A percentile compares a stretch with the other conserved stretches of the same genome.
phyloP scores from a whole-genome alignment of 345 rosid species.

The Euphorbia lathyris region DNA sequence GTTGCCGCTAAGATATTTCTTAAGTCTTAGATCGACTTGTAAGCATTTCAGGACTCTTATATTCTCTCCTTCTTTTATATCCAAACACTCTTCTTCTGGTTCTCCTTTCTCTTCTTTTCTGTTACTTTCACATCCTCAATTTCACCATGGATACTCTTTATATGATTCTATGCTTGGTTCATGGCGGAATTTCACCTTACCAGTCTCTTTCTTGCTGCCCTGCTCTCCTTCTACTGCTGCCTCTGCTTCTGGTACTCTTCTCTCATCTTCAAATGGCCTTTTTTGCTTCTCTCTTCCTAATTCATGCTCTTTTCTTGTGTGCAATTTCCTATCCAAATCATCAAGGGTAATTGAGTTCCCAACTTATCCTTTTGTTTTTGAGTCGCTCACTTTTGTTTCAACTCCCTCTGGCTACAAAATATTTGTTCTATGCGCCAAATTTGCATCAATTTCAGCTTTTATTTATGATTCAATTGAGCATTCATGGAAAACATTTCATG shows the following conservation, averaged over 20 bases:
- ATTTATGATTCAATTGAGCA: constrained; percentile 53
- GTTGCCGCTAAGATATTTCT: constrained; percentile 53
- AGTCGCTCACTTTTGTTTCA: constrained; percentile 59
- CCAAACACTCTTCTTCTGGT: constrained; percentile 43
- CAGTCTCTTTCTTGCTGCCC: constrained; percentile 35
- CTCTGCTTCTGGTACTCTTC: constrained; percentile 32
- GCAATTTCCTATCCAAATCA: constrained; percentile 62
- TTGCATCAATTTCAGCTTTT: constrained; percentile 37
- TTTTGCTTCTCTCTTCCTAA: constrained; percentile 55
- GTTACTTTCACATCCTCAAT: constrained; percentile 75
- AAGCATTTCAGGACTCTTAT: constrained; percentile 56
- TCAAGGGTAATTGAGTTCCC: constrained; percentile 60
- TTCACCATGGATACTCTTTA: constrained; percentile 42
- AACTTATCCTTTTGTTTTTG: constrained; percentile 52
- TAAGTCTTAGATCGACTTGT: constrained; percentile 63
- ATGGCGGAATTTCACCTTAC: constrained; percentile 54
- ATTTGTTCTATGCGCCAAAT: constrained; percentile 47
- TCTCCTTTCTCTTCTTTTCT: constrained; percentile 57
- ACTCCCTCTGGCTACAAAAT: constrained; percentile 50
- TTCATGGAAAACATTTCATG: constrained; percentile 51
- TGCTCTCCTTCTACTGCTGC: constrained; percentile 5
- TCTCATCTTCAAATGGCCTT: constrained; percentile 71
- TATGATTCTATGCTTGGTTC: constrained; percentile 49
- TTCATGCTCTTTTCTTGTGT: constrained; percentile 49
- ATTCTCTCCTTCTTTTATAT: constrained; percentile 50